Evolutionary conservation across 2,329 filamentous ascomycete genomes (phyloP).

Genomic region (Talaromyces marneffei): DNA sequence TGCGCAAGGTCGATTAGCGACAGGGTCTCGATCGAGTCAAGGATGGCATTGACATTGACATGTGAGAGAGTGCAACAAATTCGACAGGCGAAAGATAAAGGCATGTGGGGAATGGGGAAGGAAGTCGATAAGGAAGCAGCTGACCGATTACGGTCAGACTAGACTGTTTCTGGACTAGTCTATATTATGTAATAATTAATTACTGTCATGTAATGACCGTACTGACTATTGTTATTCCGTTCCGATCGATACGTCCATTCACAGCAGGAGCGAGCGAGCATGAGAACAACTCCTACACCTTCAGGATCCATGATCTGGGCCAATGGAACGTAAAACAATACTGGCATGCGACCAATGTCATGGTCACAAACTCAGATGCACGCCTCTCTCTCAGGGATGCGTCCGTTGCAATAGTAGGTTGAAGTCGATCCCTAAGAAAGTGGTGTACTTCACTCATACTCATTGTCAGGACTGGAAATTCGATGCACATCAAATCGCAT

Average conservation of each 20-base stretch:
- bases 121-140: background rate
- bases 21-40: background rate
- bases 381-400: background rate
- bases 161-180: background rate
- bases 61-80: background rate
- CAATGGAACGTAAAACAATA: constrained; percentile 1
- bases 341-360: background rate
- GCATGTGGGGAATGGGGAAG: background rate
- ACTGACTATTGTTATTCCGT: background rate
- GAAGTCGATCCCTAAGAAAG: no score
- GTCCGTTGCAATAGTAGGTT: background rate
- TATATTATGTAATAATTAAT: background rate
- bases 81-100: background rate
- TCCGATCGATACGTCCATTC: background rate
- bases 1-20: background rate
- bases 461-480: background rate
- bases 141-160: background rate
- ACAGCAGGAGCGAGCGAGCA: background rate
- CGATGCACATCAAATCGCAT: background rate
- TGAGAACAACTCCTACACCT: background rate
- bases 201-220: background rate
- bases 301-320: background rate
- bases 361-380: background rate
- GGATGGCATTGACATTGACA: background rate
- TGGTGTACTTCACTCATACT: background rate